Percentiles rank a stretch among this genome's conserved stretches.
These are phyloP conservation scores for Arctium lappa DNA, from an alignment of 129 eudicot genomes.

Conservation along the genomic window DNA sequence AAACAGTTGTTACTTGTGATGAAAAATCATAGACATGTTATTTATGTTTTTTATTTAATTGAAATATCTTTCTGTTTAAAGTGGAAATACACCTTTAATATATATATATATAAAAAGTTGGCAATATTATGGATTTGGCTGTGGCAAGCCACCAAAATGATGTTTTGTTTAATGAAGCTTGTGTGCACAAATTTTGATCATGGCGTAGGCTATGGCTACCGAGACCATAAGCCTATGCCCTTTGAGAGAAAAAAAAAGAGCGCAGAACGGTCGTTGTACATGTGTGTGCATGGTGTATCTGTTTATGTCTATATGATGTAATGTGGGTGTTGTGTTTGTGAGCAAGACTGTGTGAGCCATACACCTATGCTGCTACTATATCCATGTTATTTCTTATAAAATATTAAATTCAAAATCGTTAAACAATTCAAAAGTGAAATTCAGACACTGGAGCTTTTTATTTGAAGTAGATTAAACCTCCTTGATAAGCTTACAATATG, in stretches of 20 bases:
- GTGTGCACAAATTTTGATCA: background rate
- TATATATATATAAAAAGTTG: background rate
- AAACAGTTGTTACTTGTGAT: background rate
- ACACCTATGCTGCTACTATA: background rate
- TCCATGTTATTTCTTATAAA: background rate
- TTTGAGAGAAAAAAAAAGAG: background rate
- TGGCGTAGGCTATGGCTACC: background rate
- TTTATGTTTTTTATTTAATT: background rate
- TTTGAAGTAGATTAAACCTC: constrained; percentile 4
- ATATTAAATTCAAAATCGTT: background rate
- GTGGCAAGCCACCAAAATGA: background rate
- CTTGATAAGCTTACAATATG: constrained; percentile 8
- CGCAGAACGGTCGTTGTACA: background rate
- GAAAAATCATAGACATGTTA: background rate
- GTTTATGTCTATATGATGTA: background rate
- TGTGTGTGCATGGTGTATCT: background rate
- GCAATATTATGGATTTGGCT: background rate
- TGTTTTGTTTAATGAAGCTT: background rate
- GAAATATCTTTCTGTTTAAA: background rate
- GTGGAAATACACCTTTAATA: background rate
- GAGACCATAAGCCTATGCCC: background rate
- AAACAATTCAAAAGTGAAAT: background rate
- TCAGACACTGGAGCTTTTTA: background rate
- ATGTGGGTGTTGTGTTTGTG: background rate
- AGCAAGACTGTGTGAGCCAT: background rate